Base-by-base conservation (phyloP, 495 filamentous ascomycete genomes). In the Acidiella bohemica region DNA sequence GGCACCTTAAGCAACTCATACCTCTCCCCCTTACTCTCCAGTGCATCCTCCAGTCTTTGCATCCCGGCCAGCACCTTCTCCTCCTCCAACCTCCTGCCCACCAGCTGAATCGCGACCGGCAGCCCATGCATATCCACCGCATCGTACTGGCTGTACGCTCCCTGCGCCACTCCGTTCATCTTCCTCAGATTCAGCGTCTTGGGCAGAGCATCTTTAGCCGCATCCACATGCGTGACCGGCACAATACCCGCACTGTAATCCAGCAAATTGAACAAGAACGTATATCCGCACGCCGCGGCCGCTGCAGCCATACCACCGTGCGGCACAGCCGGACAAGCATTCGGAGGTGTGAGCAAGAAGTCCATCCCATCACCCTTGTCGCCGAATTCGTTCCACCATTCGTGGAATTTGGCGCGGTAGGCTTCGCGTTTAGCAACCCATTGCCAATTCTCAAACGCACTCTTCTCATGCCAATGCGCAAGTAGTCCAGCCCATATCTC, bases 211-310 rank as follows among this genome's bases (percentile, higher is more conserved):
- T 97, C 88, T 6, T 74, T 59, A 1, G 51, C 58, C 23, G 70
- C 63, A 51, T 92, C 78, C 8, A 96, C 90, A 23, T 83, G 80
- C 1, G 83, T 90, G 3, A 96, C 75, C 0, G 90, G 88, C 25
- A 97, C 46, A 19, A 95, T 76, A 28, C 90, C 88, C 13, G 73
- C 71, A 0, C 81, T 73, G 58, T 95, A 95, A 58, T 97, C 90
- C 10, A 95, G 68, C 47, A 95, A 41, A 53, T 95, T 97, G 67
- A 88, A 97, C 39, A 97, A 63, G 56, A 97, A 94, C 0, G 88
- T 95, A 57, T 97, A 96, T 2, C 86, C 87, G 52, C 90, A 97
- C 28, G 76, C 82, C 39, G 77, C 80, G 28, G 94, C 82, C 0
- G 83, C 84, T 43, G 84, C 72, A 46, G 73, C 73, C 84, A 93